Evolutionary conservation across 176 grass and related monocot genomes (phyloP).

Genomic region (Ampelocalamus luodianensis): DNA sequence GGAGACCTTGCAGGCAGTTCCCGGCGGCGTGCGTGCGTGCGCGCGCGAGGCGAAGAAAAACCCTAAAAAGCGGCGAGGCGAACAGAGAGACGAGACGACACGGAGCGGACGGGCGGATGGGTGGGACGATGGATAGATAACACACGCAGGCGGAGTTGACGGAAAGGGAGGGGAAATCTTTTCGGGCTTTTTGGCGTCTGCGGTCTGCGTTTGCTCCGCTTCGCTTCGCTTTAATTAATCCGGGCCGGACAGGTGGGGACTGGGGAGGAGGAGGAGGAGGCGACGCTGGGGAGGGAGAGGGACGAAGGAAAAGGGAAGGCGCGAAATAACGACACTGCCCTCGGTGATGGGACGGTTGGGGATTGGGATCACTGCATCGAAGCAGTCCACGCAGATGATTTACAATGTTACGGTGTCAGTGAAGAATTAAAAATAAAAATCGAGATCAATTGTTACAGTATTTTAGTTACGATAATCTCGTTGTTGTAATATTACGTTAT

Average conservation of each 20-base stretch:
- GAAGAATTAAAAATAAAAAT: no score
- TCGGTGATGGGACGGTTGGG: not conserved
- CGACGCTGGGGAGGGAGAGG: no score
- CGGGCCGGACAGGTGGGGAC: not conserved
- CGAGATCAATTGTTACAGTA: no score
- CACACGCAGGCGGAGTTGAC: constrained; percentile 38
- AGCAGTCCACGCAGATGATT: no score
- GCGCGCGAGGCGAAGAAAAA: constrained; percentile 30
- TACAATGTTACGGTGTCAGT: no score
- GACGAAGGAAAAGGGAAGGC: no score
- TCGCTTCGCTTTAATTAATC: constrained; percentile 49
- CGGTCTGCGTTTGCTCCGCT: not conserved
- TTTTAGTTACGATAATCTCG: no score
- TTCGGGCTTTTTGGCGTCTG: constrained; percentile 24
- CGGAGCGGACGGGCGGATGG: not conserved
- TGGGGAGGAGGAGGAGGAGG: not conserved
- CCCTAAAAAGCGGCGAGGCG: constrained; percentile 51
- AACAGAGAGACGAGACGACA: not conserved
- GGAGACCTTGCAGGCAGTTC: not conserved
- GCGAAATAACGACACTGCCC: constrained; percentile 13
- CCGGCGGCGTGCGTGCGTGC: not conserved
- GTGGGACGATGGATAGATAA: constrained; percentile 43
- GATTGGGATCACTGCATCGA: no score
- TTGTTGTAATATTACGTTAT: no score
- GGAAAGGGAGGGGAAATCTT: constrained; percentile 33